These are phyloP conservation scores for Phytophthora pini DNA, from an alignment of 352 stramenopile species.

Conservation along the genomic window DNA sequence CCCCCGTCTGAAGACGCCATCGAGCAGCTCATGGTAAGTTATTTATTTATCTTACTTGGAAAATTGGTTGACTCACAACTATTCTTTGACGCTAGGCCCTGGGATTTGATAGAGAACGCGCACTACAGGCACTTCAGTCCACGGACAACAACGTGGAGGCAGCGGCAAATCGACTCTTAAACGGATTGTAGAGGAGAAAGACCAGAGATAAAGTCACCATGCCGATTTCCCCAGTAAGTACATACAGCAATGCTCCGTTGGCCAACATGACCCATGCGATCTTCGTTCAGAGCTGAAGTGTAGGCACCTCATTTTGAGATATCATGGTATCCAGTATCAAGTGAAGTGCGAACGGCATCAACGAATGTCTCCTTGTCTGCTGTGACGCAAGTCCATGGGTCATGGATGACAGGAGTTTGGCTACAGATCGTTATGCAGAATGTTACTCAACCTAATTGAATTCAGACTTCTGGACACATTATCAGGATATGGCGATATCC, in stretches of 20 bases:
- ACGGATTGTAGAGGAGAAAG: conserved; percentile 55
- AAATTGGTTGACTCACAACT: conserved; percentile 11
- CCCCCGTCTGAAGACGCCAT: conserved; percentile 80
- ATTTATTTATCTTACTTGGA: background rate
- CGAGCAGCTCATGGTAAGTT: conserved; percentile 75
- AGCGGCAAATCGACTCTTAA: conserved; percentile 83
- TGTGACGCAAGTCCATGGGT: conserved; percentile 3
- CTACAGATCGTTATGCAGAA: conserved; percentile 18
- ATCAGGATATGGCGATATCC: conserved; percentile 12
- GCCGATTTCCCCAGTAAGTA: conserved; percentile 29
- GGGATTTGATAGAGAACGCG: conserved; percentile 42
- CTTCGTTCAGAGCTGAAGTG: no score
- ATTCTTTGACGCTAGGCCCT: conserved; percentile 22
- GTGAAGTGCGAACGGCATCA: conserved; percentile 5
- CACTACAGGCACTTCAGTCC: conserved; percentile 72
- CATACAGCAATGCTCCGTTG: conserved; percentile 18
- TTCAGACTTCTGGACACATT: conserved; percentile 22
- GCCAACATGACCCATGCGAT: background rate
- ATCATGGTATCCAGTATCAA: background rate
- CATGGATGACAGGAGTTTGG: conserved; percentile 14
- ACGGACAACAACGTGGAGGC: conserved; percentile 90
- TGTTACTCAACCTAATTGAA: conserved; percentile 6
- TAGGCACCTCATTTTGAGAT: no score
- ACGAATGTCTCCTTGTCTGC: conserved; percentile 1
- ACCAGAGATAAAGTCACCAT: conserved; percentile 19